A percentile compares a stretch with the other conserved stretches of the same genome.
Evolutionary conservation across 192 early-diverging fungal species (phyloP).

Genomic region (Backusella psychrophila): DNA sequence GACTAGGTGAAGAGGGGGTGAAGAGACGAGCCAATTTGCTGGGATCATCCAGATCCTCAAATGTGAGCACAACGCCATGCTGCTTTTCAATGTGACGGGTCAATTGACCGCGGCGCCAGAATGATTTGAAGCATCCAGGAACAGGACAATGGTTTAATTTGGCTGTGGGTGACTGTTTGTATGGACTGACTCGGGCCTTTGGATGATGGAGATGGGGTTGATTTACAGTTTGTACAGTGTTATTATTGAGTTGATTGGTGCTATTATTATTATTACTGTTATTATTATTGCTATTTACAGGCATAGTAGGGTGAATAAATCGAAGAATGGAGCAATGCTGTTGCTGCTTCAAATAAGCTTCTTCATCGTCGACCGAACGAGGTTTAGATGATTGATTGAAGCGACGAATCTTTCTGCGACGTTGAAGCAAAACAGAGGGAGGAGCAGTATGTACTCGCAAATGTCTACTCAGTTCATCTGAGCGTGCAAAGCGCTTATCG

Average conservation of each 20-base stretch:
- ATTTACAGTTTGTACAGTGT: neutral
- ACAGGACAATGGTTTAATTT: constrained; percentile 37
- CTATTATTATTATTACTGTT: neutral
- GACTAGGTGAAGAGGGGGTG: neutral
- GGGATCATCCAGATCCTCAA: constrained; percentile 21
- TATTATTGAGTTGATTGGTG: neutral
- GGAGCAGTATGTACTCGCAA: constrained; percentile 42
- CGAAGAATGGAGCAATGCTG: constrained; percentile 35
- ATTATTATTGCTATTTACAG: neutral
- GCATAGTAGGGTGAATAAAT: constrained; percentile 22
- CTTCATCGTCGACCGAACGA: constrained; percentile 28
- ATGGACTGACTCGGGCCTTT: constrained; percentile 24
- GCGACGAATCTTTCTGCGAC: constrained; percentile 22
- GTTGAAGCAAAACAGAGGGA: constrained; percentile 35
- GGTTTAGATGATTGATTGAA: constrained; percentile 15
- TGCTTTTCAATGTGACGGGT: constrained; percentile 38
- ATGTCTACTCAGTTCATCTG: constrained; percentile 66
- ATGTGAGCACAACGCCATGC: constrained; percentile 20
- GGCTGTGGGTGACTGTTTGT: constrained; percentile 17
- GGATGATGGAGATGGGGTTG: neutral
- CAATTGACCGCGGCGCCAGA: constrained; percentile 34
- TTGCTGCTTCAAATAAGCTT: constrained; percentile 32
- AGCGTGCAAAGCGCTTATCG: constrained; percentile 76
- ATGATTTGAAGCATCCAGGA: constrained; percentile 32
- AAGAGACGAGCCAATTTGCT: constrained; percentile 8